Percentiles rank a stretch among this genome's conserved stretches.
These are phyloP conservation scores for Stentor roeselii DNA, from an alignment of 73 alveolate genomes.

Conservation along the genomic window DNA sequence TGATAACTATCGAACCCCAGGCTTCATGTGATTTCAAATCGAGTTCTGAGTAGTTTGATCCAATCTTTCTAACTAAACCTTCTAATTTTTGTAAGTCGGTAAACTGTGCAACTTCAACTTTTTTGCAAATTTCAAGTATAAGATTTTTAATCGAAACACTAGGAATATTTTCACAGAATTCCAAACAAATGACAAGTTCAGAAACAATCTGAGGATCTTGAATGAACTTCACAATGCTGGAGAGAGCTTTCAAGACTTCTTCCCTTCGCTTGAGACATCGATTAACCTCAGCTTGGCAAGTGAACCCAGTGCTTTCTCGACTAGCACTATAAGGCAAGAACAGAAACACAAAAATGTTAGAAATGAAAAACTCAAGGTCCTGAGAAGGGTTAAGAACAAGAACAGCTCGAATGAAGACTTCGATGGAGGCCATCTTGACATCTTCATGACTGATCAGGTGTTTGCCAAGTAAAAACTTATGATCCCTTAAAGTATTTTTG, in stretches of 20 bases:
- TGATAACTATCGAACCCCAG: not conserved
- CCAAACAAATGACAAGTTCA: not conserved
- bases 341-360: not conserved
- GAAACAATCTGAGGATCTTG: not conserved
- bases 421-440: constrained; percentile 1
- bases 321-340: constrained; percentile 19
- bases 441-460: not conserved
- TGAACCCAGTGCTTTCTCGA: not conserved
- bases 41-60: not conserved
- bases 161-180: not conserved
- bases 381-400: not conserved
- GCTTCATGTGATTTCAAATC: not conserved
- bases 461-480: not conserved
- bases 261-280: not conserved
- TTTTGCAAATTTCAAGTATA: not conserved
- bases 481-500: not conserved
- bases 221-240: not conserved
- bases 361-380: not conserved
- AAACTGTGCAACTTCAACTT: not conserved
- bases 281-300: not conserved
- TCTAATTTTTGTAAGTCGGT: not conserved
- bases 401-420: not conserved
- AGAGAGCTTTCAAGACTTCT: not conserved
- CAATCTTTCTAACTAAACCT: not conserved
- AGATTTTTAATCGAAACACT: not conserved